These are phyloP conservation scores for Aspergillus felis DNA, from an alignment of 2,329 filamentous ascomycete genomes.

Conservation along the genomic window DNA sequence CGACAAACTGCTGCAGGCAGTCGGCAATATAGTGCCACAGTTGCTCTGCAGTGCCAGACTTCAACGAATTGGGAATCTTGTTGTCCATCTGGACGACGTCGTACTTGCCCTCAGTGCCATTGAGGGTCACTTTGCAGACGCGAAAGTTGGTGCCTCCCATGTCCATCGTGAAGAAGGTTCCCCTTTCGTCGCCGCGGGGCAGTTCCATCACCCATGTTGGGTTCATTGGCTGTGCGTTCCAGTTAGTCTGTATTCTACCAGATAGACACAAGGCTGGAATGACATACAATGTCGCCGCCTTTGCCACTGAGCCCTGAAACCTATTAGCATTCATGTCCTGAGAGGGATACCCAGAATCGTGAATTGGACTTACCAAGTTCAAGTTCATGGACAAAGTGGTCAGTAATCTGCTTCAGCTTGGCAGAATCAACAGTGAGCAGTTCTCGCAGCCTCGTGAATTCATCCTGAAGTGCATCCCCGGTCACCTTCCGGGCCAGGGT, in stretches of 20 bases:
- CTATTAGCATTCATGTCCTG: neutral
- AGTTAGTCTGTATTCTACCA: conserved; percentile 11
- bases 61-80: conserved; percentile 77
- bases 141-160: conserved; percentile 90
- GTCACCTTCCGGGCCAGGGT: too few species aligned
- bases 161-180: conserved; percentile 76
- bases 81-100: conserved; percentile 87
- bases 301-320: neutral
- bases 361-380: conserved; percentile 40
- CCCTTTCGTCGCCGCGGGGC: conserved; percentile 74
- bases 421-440: conserved; percentile 67
- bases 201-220: conserved; percentile 83
- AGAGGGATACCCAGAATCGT: too few species aligned
- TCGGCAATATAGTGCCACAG: conserved; percentile 87
- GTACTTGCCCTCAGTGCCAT: conserved; percentile 72
- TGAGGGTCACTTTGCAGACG: conserved; percentile 79
- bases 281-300: neutral
- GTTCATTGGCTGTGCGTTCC: conserved; percentile 73
- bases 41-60: conserved; percentile 70
- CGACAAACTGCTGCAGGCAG: conserved; percentile 73
- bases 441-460: too few species aligned
- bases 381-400: conserved; percentile 78
- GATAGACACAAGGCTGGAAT: too few species aligned
- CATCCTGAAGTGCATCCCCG: too few species aligned
- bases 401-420: conserved; percentile 80